phyloP scores from a whole-genome alignment of 495 filamentous ascomycete genomes.

The Hyphodiscus hymeniophilus region DNA sequence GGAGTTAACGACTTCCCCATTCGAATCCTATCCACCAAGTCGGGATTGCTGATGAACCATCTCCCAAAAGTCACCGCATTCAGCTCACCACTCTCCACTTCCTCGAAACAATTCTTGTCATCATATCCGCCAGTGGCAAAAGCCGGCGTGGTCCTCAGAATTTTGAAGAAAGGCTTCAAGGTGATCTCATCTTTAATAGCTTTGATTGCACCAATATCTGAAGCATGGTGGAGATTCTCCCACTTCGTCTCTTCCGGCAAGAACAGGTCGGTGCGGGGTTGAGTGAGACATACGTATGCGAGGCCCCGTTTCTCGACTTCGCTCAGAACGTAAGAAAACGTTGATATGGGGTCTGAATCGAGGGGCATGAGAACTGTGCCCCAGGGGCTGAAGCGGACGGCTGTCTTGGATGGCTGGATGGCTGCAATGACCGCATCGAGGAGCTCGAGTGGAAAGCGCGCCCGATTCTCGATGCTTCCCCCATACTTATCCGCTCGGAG shows the following conservation, averaged over 20 bases:
- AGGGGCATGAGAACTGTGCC: conserved; percentile 44
- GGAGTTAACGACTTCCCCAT: background rate
- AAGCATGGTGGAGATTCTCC: conserved; percentile 36
- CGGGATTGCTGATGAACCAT: conserved; percentile 16
- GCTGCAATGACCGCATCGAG: conserved; percentile 40
- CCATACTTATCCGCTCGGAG: conserved; percentile 56
- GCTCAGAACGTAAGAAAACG: conserved; percentile 35
- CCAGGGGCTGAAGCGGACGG: conserved; percentile 48
- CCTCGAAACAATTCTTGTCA: conserved; percentile 41
- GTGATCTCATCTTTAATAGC: conserved; percentile 4
- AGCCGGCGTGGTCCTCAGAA: conserved; percentile 8
- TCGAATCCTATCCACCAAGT: conserved; percentile 13
- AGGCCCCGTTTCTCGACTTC: conserved; percentile 35
- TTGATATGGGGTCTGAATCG: conserved; percentile 32
- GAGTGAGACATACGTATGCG: conserved; percentile 24
- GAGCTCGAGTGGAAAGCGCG: conserved; percentile 55
- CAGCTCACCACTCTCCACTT: conserved; percentile 47
- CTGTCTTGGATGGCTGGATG: conserved; percentile 52
- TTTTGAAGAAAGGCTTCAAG: conserved; percentile 1
- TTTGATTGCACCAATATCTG: conserved; percentile 29
- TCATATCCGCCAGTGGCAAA: conserved; percentile 11
- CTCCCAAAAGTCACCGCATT: conserved; percentile 31
- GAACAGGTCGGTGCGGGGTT: conserved; percentile 30
- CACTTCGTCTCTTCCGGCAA: conserved; percentile 42
- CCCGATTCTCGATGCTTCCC: conserved; percentile 61